Percentiles rank a stretch among this genome's conserved stretches.
Conservation (phyloP, 257 asterid species). For the Rubia yunnanensis region DNA sequence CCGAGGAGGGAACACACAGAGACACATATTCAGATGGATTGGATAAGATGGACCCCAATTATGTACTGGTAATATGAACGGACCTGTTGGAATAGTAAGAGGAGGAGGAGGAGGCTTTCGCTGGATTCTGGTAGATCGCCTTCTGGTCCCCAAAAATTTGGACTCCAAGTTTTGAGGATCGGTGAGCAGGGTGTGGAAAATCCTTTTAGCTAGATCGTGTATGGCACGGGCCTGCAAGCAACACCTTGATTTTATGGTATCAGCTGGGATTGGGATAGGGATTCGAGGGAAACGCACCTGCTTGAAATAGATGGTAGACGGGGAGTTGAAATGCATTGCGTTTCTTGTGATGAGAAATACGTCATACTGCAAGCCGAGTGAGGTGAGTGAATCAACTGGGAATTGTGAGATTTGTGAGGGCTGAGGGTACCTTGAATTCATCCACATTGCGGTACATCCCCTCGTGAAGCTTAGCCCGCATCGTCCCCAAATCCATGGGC, state of each 20-base stretch:
- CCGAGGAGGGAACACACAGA: too few relatives aligned
- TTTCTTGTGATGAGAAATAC: constrained; percentile 74
- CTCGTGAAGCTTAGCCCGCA: constrained; percentile 92
- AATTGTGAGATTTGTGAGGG: too few relatives aligned
- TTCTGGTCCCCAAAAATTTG: constrained; percentile 56
- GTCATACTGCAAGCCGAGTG: constrained; percentile 64
- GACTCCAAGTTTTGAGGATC: constrained; percentile 49
- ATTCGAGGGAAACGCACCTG: constrained; percentile 31
- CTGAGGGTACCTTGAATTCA: constrained; percentile 68
- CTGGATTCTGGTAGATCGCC: constrained; percentile 55
- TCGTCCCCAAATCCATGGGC: constrained; percentile 96
- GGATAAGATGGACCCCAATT: too few relatives aligned
- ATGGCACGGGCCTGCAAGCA: constrained; percentile 64
- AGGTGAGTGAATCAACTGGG: too few relatives aligned
- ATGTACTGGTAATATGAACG: neutral
- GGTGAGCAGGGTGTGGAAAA: constrained; percentile 49
- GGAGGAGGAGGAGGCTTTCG: neutral
- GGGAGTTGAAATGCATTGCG: constrained; percentile 84
- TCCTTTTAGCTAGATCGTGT: constrained; percentile 71
- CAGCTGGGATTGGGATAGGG: too few relatives aligned
- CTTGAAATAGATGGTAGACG: constrained; percentile 57
- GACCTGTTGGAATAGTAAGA: neutral
- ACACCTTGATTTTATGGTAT: too few relatives aligned
- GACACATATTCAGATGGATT: too few relatives aligned
- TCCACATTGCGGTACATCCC: constrained; percentile 66